These are phyloP conservation scores for Aspergillus persii DNA, from an alignment of 2,329 filamentous ascomycete species.

Conservation along the genomic window DNA sequence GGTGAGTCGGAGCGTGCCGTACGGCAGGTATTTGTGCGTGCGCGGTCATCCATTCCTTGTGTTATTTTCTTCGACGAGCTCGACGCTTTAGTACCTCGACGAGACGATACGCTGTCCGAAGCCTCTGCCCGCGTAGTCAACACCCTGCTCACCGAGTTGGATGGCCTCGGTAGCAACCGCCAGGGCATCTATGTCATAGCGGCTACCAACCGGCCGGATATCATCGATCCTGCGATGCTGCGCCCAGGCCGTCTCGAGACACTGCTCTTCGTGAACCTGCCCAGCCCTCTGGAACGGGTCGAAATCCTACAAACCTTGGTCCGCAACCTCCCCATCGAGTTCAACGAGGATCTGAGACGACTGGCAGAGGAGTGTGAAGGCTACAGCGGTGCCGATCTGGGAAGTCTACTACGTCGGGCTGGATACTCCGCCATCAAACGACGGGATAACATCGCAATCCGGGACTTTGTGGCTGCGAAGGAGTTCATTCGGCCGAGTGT, in stretches of 20 bases:
- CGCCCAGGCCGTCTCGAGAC: slow-evolving; percentile 86
- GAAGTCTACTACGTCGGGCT: slow-evolving; percentile 58
- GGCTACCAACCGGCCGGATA: slow-evolving; percentile 91
- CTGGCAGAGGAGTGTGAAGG: slow-evolving; percentile 72
- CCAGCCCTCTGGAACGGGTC: slow-evolving; percentile 72
- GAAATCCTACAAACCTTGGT: slow-evolving; percentile 75
- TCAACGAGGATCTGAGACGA: slow-evolving; percentile 54
- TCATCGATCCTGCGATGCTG: slow-evolving; percentile 94
- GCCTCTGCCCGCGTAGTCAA: slow-evolving; percentile 89
- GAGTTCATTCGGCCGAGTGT: slow-evolving; percentile 49
- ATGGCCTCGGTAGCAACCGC: slow-evolving; percentile 72
- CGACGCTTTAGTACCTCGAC: slow-evolving; percentile 82
- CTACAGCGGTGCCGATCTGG: slow-evolving; percentile 71
- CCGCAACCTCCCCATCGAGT: slow-evolving; percentile 52
- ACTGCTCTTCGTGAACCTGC: slow-evolving; percentile 84
- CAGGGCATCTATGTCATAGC: slow-evolving; percentile 91
- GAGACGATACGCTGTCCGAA: slow-evolving; percentile 76
- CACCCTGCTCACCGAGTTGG: slow-evolving; percentile 88
- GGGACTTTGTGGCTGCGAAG: slow-evolving; percentile 44
- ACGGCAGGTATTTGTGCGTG: slow-evolving; percentile 85
- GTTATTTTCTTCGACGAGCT: slow-evolving; percentile 98
- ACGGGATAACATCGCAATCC: slow-evolving; percentile 46
- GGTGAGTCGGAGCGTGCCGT: slow-evolving; percentile 94
- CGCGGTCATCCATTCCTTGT: slow-evolving; percentile 81
- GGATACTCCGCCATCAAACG: slow-evolving; percentile 56